phyloP scores from a whole-genome alignment of 345 rosid species.

The Populus nigra region DNA sequence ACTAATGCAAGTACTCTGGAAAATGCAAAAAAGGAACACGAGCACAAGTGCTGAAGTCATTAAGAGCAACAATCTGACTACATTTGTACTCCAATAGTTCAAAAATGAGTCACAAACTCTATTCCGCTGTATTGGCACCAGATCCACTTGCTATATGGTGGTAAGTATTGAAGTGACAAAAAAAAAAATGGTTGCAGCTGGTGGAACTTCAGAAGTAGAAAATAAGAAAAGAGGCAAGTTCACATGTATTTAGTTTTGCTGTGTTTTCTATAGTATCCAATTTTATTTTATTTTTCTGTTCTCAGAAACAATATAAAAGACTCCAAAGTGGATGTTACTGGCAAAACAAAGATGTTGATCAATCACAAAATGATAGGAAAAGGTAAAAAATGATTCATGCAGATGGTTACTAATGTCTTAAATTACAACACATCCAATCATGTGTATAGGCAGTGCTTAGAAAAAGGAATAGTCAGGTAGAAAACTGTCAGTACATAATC shows the following conservation, averaged over 20 bases:
- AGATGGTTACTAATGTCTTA: not conserved
- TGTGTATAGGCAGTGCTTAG: not conserved
- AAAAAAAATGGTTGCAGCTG: not conserved
- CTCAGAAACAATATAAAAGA: not conserved
- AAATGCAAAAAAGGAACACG: not conserved
- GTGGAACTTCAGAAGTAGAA: not conserved
- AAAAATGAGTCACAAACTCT: not conserved
- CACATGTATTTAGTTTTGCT: not conserved
- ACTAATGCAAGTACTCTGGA: not conserved
- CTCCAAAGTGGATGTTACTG: not conserved
- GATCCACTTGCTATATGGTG: not conserved
- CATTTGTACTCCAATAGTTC: not conserved
- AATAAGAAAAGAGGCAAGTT: not conserved
- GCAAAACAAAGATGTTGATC: not conserved
- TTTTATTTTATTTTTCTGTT: not conserved
- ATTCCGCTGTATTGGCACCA: not conserved
- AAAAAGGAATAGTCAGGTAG: not conserved
- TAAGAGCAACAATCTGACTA: not conserved
- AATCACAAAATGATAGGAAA: not conserved
- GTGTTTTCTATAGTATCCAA: not conserved
- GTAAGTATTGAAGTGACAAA: not conserved
- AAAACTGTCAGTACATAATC: not conserved
- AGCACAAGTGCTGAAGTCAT: not conserved
- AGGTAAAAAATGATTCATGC: not conserved
- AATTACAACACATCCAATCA: not conserved